These are phyloP conservation scores for Cucurbita pepo DNA, from an alignment of 306 rosid genomes.

Conservation along the genomic window DNA sequence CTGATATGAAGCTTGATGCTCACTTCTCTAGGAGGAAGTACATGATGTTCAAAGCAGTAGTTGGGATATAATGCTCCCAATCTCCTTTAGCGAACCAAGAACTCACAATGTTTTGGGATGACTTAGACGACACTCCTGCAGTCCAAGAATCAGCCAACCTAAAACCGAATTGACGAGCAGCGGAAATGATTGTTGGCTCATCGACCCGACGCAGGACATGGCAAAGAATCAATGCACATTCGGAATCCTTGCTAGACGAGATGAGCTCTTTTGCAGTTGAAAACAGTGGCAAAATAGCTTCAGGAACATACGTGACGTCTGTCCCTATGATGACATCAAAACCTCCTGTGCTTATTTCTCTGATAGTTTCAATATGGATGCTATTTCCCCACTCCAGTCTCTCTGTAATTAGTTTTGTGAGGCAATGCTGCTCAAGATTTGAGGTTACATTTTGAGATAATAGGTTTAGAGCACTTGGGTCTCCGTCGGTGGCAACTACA, in stretches of 20 bases:
- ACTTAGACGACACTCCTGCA: conserved; percentile 9
- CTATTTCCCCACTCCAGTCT: conserved; percentile 61
- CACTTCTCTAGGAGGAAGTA: conserved; percentile 33
- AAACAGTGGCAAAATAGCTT: conserved; percentile 68
- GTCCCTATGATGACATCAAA: conserved; percentile 77
- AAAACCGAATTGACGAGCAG: conserved; percentile 49
- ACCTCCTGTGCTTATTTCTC: conserved; percentile 29
- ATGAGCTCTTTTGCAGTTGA: conserved; percentile 59
- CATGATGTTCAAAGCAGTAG: conserved; percentile 46
- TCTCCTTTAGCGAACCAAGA: conserved; percentile 47
- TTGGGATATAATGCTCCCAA: conserved; percentile 23
- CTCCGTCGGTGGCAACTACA: conserved; percentile 81
- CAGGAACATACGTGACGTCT: conserved; percentile 67
- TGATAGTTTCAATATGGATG: conserved; percentile 50
- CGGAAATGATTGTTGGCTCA: conserved; percentile 54
- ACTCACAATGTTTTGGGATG: conserved; percentile 21
- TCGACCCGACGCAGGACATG: conserved; percentile 66
- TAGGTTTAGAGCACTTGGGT: conserved; percentile 46
- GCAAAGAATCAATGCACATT: conserved; percentile 42
- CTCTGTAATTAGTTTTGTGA: conserved; percentile 29
- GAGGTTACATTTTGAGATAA: conserved; percentile 41
- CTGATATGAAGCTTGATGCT: not conserved
- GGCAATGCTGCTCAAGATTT: conserved; percentile 31
- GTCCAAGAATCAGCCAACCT: conserved; percentile 62
- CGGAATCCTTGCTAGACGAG: conserved; percentile 18